Base-by-base conservation (phyloP, 192 early-diverging fungal genomes). In the Coemansia sp. region DNA sequence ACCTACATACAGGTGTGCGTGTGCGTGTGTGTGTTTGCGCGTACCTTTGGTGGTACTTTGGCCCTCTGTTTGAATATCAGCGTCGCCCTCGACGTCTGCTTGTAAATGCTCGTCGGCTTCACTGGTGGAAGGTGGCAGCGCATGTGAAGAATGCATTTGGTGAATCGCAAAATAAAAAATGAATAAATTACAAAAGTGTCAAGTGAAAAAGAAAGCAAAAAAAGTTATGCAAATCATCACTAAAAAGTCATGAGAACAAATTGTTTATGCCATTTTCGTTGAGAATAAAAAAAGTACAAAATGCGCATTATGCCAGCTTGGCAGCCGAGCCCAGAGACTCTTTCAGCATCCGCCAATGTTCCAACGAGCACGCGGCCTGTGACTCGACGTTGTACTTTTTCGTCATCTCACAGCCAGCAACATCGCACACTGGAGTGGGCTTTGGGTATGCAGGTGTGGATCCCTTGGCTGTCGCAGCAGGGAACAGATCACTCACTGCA, bases 291-390 rank as follows among this genome's bases (percentile, higher is more conserved):
- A 50, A 50, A 54, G 18, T 54, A 54, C 52, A 54, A 27, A 23
- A 51, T n/a, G n/a, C 33, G 9, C 28, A 52, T 44, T 44, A 44
- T 5, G 43, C 18, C 28, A 19, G 50, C 28, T 52, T 52, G 18
- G 19, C 33, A 7, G 33, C 8, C 18, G 5, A 18, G 4, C 21
- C 47, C 14, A 5, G 11, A 14, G 14, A 24, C 12, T 25, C 54
- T 35, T 53, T 71, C 46, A 81, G 62, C 18, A 62, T 10, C 18
- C 59, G 60, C 71, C 72, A 81, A 46, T 88, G 87, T n/a, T 81
- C 81, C 33, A 88, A 69, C 21, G 84, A 86, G 54, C 87, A 88
- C 0, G 84, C 85, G 32, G 81, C 69, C 35, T 79, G 79, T 9
- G 75, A 63, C 23, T 64, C 81, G 48, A 78, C 82, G 16, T 50